phyloP scores from a whole-genome alignment of 148 eudicot species.

The Persicaria tinctoria region DNA sequence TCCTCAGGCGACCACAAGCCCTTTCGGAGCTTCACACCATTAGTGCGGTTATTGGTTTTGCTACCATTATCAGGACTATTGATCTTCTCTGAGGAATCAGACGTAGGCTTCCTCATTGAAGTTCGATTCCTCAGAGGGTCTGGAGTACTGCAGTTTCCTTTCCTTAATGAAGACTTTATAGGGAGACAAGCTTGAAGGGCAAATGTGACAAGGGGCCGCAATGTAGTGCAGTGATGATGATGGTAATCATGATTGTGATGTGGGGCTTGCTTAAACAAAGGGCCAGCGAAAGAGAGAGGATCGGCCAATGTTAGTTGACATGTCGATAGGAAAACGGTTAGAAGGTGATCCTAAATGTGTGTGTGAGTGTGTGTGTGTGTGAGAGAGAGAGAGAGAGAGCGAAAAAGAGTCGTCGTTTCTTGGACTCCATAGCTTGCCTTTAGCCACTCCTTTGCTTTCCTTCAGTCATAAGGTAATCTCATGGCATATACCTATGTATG shows the following conservation, averaged over 20 bases:
- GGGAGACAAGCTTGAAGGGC: slow-evolving; percentile 17
- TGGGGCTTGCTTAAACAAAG: slow-evolving; percentile 37
- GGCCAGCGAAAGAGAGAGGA: slow-evolving; percentile 31
- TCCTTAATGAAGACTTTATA: slow-evolving; percentile 25
- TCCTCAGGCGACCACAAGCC: slow-evolving; percentile 66
- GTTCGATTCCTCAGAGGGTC: neutral
- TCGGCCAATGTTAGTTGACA: slow-evolving; percentile 46
- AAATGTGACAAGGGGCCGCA: neutral
- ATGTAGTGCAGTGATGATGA: slow-evolving; percentile 24
- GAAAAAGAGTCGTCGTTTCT: slow-evolving; percentile 27
- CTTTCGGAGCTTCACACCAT: slow-evolving; percentile 34
- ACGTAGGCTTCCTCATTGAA: slow-evolving; percentile 48
- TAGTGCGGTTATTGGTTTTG: neutral
- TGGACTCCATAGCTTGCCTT: slow-evolving; percentile 43
- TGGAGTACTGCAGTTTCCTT: neutral
- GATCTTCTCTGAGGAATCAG: slow-evolving; percentile 20
- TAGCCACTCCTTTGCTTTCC: slow-evolving; percentile 26
- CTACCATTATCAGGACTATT: neutral
- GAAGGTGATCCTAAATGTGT: slow-evolving; percentile 12
- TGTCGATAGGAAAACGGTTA: slow-evolving; percentile 50
- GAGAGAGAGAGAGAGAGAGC: neutral
- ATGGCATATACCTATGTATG: slow-evolving; percentile 18
- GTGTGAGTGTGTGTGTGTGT: neutral
- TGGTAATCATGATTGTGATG: slow-evolving; percentile 37
- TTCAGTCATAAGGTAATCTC: slow-evolving; percentile 42